Base-by-base conservation (phyloP, 257 asterid genomes). In the Gardenia jasminoides region DNA sequence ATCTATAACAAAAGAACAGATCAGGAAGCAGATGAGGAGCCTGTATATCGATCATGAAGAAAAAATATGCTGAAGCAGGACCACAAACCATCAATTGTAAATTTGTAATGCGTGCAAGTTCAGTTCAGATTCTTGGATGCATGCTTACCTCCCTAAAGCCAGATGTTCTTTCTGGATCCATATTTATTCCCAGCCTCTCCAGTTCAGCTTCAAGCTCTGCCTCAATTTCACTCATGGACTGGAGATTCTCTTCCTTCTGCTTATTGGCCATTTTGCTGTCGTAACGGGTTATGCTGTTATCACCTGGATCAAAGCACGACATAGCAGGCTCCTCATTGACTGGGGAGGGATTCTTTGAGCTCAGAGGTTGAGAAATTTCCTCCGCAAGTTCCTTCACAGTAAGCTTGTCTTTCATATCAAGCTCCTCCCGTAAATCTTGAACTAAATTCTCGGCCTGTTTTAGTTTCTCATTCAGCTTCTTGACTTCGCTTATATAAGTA, bases 161-260 rank as follows among this genome's bases (percentile, higher is more conserved):
- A 56, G 87, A 78, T 69, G 79, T 78, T 69, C 80, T 85, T 72
- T 86, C 92, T 72, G 76, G 72, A 48, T 82, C 83, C 86, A 90
- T 74, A 89, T 82, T 88, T 26, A 80, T 77, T 78, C 89, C 97
- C 70, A 93, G 86, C 84, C 90, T 88, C 87, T 86, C 97, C 66
- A 93, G 88, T 84, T 93, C 98, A 71, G 91, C 92, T 80, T 90
- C 89, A 81, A 93, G 97, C 79, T 93, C 96, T 31, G 92, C 93
- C 83, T 92, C 98, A 36, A 93, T 92, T 86, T 82, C 80, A 88
- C 88, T 89, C 88, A 80, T 86, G 48, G 81, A 54, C n/a, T n/a
- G n/a, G n/a, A n/a, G n/a, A n/a, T n/a, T n/a, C n/a, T n/a, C n/a
- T n/a, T n/a, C n/a, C n/a, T n/a, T n/a, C n/a, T n/a, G n/a, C n/a